Evolutionary conservation across 176 grass and related monocot genomes (phyloP), one percentile per base, ranked within the genome.

Genomic region (Typha latifolia): DNA sequence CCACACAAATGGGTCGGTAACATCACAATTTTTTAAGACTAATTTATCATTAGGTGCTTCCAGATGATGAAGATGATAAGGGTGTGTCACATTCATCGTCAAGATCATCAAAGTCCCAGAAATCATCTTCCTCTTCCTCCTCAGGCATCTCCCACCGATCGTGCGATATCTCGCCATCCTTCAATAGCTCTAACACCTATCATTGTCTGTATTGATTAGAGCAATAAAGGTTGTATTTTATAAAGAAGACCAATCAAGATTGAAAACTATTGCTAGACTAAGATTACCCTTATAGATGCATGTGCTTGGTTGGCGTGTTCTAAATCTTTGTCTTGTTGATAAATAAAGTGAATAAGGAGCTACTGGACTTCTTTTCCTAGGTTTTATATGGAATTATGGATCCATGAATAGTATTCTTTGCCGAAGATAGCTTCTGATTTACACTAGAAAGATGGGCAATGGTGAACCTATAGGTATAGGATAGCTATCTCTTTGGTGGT

Each of bases 101-200:
- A 49, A 93, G 84, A 63, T 91, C 81, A 63, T 91, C 75, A 14
- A 99, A 69, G 51, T 69, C 81, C 92, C 85, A 87, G 10, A 82
- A 74, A 24, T 84, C 76, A 4, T 93, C 78, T 72, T 84, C 80
- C 1, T 68, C 71, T 8, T 59, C 75, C 31, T 62, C 73, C 55
- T 84, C 75, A 1, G 83, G 85, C 75, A 93, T 85, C 73, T 73
- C 76, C 94, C 89, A 99, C 49, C 69, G 70, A 32, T 93, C 94
- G 49, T 87, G 83, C 55, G 27, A 62, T 68, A 93, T 87, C 80
- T 93, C 86, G 14, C 56, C 75, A 47, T 62, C 83, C 59, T 93
- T 89, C 67, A 99, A 21, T 66, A 99, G 51, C 79, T 90, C 89
- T 76, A 99, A 49, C 32, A 90, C 94, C 94, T 99, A 82, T 47